A percentile compares a stretch with the other conserved stretches of the same genome.
phyloP scores from a whole-genome alignment of 345 rosid genomes.

The Carallia brachiata region DNA sequence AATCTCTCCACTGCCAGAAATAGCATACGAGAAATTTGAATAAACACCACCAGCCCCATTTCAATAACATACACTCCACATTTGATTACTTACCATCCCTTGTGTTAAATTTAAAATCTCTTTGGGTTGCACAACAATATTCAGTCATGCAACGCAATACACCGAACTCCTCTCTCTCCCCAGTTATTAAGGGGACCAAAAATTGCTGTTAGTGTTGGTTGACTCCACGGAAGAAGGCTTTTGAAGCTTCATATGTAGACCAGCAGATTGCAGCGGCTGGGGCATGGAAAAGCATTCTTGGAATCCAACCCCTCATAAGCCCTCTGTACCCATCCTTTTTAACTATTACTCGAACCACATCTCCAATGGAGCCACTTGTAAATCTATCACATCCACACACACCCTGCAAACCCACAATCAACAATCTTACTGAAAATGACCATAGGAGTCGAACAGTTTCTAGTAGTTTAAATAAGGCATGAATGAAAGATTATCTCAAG shows the following conservation, averaged over 20 bases:
- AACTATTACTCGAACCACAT: conserved; percentile 62
- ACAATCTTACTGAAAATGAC: background rate
- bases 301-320: conserved; percentile 89
- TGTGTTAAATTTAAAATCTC: conserved; percentile 11
- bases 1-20: no score
- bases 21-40: no score
- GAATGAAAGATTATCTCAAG: no score
- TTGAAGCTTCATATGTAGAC: conserved; percentile 84
- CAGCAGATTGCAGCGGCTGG: conserved; percentile 99
- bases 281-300: conserved; percentile 97
- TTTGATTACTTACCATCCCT: conserved; percentile 9
- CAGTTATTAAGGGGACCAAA: conserved; percentile 35
- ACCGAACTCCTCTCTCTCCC: conserved; percentile 8
- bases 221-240: conserved; percentile 64
- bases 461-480: no score
- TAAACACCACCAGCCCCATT: no score
- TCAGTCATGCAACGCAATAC: conserved; percentile 8
- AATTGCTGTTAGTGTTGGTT: conserved; percentile 36
- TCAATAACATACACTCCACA: background rate
- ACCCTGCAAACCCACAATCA: conserved; percentile 51
- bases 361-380: conserved; percentile 62
- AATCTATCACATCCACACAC: conserved; percentile 96
- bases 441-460: no score
- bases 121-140: conserved; percentile 16
- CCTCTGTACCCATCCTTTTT: conserved; percentile 90